Evolutionary conservation across 352 stramenopile species (phyloP), one percentile per base, ranked within the genome.

Genomic region (Globisporangium emineosum): DNA sequence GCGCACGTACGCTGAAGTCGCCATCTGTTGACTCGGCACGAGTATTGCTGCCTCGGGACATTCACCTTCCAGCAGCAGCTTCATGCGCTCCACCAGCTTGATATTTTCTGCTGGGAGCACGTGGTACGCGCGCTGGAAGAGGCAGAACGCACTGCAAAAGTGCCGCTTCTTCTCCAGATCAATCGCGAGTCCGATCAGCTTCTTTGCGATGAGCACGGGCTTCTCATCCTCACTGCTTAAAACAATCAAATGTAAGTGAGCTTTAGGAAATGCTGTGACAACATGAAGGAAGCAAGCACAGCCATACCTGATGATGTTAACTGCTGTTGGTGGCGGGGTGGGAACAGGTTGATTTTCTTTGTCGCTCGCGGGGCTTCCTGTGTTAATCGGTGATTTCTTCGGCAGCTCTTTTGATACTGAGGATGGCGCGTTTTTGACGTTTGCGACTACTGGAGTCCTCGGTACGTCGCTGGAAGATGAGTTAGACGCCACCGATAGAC

Each of bases 131-230:
- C 76, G 75, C 61, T 79, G 81, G 60, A 90, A 87, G 43, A 89
- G 67, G n/a, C 67, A 71, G 59, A 73, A 77, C 13, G 81, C 74
- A 0, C 65, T 82, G 6, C 45, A 40, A 19, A 73, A 69, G 9
- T 68, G 76, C 60, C 64, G 66, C 47, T 69, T 75, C 47, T 75
- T 83, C 55, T 90, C 78, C 21, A 87, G 68, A 21, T 68, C 68
- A 25, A 90, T 83, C 0, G 79, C 81, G 19, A 83, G 51, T n/a
- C 63, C 57, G 35, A 90, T 79, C 32, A 90, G 72, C n/a, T 78
- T 69, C 58, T 90, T 90, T 1, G 79, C 81, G 3, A 84, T 62
- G 19, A 80, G n/a, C 23, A 77, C 66, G 0, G 73, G 60, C 17
- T 68, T 70, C 23, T 67, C 37, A 15, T 86, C 70, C 21, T 70